Conservation (phyloP, 495 filamentous ascomycete genomes). For the Opeltia flavorubescens region DNA sequence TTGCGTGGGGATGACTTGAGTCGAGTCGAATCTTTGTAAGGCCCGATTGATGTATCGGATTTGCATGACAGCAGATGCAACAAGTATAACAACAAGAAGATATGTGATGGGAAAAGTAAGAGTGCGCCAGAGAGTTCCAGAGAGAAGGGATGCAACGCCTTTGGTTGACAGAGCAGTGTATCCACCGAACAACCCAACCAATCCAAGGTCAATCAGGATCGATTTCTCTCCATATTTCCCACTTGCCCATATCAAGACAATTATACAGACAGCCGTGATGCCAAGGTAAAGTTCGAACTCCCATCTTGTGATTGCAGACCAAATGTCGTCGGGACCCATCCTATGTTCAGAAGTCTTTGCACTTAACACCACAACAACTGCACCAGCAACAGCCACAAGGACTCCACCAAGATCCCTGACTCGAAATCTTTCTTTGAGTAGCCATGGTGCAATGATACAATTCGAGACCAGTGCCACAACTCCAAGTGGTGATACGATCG, state of each 20-base stretch:
- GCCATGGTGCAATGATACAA: slow-evolving; percentile 83
- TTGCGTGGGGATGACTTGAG: slow-evolving; percentile 91
- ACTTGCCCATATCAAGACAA: slow-evolving; percentile 66
- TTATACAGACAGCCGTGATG: slow-evolving; percentile 57
- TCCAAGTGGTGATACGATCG: slow-evolving; percentile 90
- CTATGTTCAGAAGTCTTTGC: slow-evolving; percentile 82
- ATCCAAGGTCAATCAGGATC: slow-evolving; percentile 85
- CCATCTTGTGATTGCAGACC: slow-evolving; percentile 73
- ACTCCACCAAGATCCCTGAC: slow-evolving; percentile 81
- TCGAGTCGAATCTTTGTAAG: slow-evolving; percentile 87
- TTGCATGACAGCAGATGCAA: slow-evolving; percentile 81
- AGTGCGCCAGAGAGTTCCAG: slow-evolving; percentile 70
- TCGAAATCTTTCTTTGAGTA: slow-evolving; percentile 83
- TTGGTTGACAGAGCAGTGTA: slow-evolving; percentile 95
- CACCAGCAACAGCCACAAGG: slow-evolving; percentile 65
- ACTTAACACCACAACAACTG: slow-evolving; percentile 86
- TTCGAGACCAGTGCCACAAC: slow-evolving; percentile 93
- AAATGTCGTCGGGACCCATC: slow-evolving; percentile 80
- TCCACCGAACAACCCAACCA: slow-evolving; percentile 90
- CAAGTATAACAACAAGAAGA: slow-evolving; percentile 57
- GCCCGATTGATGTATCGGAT: slow-evolving; percentile 93
- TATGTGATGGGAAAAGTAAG: slow-evolving; percentile 90
- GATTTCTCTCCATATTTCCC: slow-evolving; percentile 63
- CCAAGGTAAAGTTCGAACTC: slow-evolving; percentile 86
- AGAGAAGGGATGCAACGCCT: slow-evolving; percentile 86